Evolutionary conservation across 495 filamentous ascomycete species (phyloP).

Genomic region (Lepraria neglecta): DNA sequence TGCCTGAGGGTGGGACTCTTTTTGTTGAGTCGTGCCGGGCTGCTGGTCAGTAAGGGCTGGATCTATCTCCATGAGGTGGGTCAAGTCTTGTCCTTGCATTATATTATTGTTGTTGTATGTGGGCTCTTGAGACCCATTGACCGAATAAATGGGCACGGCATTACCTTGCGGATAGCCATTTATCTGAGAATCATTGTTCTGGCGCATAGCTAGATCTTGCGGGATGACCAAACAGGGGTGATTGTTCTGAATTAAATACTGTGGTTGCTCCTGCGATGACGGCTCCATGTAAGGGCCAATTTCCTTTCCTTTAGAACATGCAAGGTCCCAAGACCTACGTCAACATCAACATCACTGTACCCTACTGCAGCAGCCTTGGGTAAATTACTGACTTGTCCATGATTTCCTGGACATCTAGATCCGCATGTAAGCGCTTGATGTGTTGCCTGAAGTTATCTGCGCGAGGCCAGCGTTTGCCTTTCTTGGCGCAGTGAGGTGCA

Average conservation of each 20-base stretch:
- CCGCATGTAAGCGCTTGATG: conserved; percentile 67
- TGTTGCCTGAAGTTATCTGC: conserved; percentile 90
- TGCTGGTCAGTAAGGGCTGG: neutral
- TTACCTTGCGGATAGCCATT: conserved; percentile 3
- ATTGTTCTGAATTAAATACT: conserved; percentile 9
- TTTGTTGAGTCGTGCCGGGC: neutral
- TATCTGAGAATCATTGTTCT: conserved; percentile 1
- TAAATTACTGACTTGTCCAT: conserved; percentile 45
- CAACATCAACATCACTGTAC: conserved; percentile 22
- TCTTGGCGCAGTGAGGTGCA: conserved; percentile 55
- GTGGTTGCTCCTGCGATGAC: conserved; percentile 13
- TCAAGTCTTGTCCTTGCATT: neutral
- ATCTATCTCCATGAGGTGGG: neutral
- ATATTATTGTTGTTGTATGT: neutral
- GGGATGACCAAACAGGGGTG: conserved; percentile 3
- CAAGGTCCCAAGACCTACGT: conserved; percentile 25
- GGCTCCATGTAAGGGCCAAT: conserved; percentile 4
- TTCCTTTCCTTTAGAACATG: conserved; percentile 11
- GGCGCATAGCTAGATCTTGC: conserved; percentile 3
- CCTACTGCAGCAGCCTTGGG: neutral
- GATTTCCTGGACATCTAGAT: conserved; percentile 47
- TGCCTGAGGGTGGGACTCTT: neutral
- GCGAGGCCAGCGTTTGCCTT: conserved; percentile 76
- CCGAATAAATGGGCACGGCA: conserved; percentile 1
- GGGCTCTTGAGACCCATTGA: conserved; percentile 8